Base-by-base conservation (phyloP, 352 stramenopile genomes). In the Phytophthora europaea region DNA sequence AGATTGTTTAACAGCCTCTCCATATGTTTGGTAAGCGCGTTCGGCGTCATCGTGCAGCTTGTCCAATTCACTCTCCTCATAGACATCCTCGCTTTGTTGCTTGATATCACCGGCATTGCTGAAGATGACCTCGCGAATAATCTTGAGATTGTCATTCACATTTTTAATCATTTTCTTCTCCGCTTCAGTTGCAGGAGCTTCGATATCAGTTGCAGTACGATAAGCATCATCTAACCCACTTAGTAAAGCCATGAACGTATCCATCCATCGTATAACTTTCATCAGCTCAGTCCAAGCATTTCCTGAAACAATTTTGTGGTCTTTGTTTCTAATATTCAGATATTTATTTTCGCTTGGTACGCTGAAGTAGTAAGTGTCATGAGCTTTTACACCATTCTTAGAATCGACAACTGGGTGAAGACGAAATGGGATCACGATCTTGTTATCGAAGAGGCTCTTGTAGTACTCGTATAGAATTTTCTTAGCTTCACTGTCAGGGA, bases 391-490 rank as follows among this genome's bases (percentile, higher is more conserved):
- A 47, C 36, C 50, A 60, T 43, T 47, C 50, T 60, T 68, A 52
- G 61, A 56, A 48, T 61, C 58, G 18, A 65, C 58, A 65, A 65
- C 58, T 6, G 40, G 58, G 2, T 65, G 15, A n/a, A 65, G 58
- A 45, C 36, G 48, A 23, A 61, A 60, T 47, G 61, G 61, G 6
- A 68, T 69, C 2, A 56, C 50, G 6, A 69, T 34, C 38, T 61
- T 61, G 23, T 69, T 69, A 50, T 61, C 61, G 56, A 50, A 61
- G 31, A 69, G 61, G 38, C 61, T 12, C 16, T 69, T 69, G 38
- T 69, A 69, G 61, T 69, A 69, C 34, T 69, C 61, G 45, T 62
- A 61, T 48, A 69, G 8, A 45, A 69, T 57, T 61, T 61, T 61
- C 59, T 65, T 65, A n/a, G 59, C 59, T 65, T 65, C 45, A 16